A percentile compares a stretch with the other conserved stretches of the same genome.
phyloP scores from a whole-genome alignment of 176 grass and related monocot species.

The Poa pratensis region DNA sequence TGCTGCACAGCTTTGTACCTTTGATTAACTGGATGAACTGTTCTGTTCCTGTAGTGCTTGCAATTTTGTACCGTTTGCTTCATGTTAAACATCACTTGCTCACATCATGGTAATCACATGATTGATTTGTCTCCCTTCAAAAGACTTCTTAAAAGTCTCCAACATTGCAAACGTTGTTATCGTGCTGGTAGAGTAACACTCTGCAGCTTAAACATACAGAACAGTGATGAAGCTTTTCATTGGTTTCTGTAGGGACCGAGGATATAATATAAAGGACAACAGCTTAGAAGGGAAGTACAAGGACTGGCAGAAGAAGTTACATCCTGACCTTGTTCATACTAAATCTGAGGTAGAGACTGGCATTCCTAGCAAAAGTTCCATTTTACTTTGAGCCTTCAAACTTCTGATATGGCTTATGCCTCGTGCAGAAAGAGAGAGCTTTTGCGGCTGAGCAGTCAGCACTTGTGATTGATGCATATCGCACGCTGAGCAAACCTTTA shows the following conservation, averaged over 20 bases:
- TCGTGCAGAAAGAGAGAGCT: slow-evolving; percentile 70
- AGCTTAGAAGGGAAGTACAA: slow-evolving; percentile 89
- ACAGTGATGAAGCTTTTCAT: slow-evolving; percentile 14
- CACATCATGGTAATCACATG: background rate
- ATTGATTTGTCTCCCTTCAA: background rate
- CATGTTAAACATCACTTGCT: background rate
- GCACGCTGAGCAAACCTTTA: slow-evolving; percentile 71
- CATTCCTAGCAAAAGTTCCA: slow-evolving; percentile 8
- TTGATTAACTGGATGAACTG: background rate
- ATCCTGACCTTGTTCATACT: slow-evolving; percentile 93
- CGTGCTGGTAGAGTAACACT: slow-evolving; percentile 15
- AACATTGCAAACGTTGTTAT: background rate
- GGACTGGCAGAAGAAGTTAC: slow-evolving; percentile 97
- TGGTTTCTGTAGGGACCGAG: slow-evolving; percentile 56
- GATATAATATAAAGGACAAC: slow-evolving; percentile 55
- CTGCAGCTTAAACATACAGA: background rate
- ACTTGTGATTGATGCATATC: slow-evolving; percentile 86
- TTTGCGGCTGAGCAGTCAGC: slow-evolving; percentile 88
- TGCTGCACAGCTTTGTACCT: background rate
- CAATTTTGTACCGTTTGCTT: background rate
- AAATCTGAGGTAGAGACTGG: slow-evolving; percentile 76
- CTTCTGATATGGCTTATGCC: slow-evolving; percentile 27
- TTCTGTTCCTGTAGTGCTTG: background rate
- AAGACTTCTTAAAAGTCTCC: background rate
- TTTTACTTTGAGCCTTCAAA: background rate